These are phyloP conservation scores for Trichoderma sp. DNA, from an alignment of 2,329 filamentous ascomycete species.

Conservation along the genomic window DNA sequence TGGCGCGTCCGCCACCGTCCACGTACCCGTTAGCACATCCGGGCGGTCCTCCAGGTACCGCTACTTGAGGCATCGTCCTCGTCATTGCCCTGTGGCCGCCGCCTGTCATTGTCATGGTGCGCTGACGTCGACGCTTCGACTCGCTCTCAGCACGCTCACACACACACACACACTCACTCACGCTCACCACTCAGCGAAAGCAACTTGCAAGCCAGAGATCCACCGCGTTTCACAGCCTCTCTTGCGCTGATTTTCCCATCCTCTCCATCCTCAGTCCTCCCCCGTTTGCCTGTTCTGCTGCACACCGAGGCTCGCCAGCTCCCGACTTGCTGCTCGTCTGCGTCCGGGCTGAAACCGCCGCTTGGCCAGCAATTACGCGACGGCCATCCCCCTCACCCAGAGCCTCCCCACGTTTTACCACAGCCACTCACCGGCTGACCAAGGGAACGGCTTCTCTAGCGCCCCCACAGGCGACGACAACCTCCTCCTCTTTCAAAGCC, in stretches of 20 bases:
- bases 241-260: conserved; percentile 30
- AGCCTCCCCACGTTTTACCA: conserved; percentile 22
- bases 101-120: conserved; percentile 36
- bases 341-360: conserved; percentile 23
- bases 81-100: conserved; percentile 18
- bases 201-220: conserved; percentile 33
- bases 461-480: conserved; percentile 28
- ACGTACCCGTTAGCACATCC: background rate
- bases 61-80: conserved; percentile 18
- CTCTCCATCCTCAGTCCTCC: conserved; percentile 27
- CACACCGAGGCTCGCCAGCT: conserved; percentile 31
- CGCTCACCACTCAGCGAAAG: conserved; percentile 34
- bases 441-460: conserved; percentile 23
- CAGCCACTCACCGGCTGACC: conserved; percentile 27
- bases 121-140: conserved; percentile 53
- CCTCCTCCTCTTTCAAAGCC: conserved; percentile 28
- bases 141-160: too few relatives aligned
- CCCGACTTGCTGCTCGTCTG: background rate
- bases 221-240: conserved; percentile 40
- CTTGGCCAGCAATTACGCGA: conserved; percentile 26
- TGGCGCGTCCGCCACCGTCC: conserved; percentile 13
- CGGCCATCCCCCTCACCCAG: conserved; percentile 23
- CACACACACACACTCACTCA: too few relatives aligned
- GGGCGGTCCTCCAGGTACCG: background rate
- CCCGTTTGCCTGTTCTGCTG: conserved; percentile 32